Base-by-base conservation (phyloP, 148 eudicot genomes). In the Chenopodium suecicum region DNA sequence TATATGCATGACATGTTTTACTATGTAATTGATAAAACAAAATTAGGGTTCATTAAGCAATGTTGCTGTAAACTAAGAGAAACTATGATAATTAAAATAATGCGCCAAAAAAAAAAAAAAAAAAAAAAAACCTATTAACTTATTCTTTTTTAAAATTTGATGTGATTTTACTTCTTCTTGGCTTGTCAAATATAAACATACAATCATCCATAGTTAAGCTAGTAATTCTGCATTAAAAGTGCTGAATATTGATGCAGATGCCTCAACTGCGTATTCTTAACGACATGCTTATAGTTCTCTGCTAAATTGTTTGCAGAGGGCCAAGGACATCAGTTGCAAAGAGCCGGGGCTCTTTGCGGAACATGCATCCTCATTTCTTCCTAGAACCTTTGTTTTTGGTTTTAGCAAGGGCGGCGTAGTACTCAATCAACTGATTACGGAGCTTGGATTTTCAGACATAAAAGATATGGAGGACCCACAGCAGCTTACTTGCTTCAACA, bases 341-440 rank as follows among this genome's bases (percentile, higher is more conserved):
- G 84, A 88, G 54, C 86, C 86, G 79, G 84, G 87, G 27, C 79
- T 83, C n/a, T 79, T 81, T 84, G 86, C 73, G 68, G 65, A 82
- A 68, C 82, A 88, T 73, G 44, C 85, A 1, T 80, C 84, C 37
- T 73, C 58, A 46, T 50, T 29, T 83, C 79, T 50, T 47, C 93
- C 93, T 4, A 85, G 79, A 83, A 93, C 97, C 66, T 41, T 85
- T n/a, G 9, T 95, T 79, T 87, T 95, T 63, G 97, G 98, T 50
- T 95, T 95, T 80, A 95, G 98, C 86, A 95, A 95, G 80, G 98
- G 98, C 13, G 97, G 98, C 22, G 87, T 85, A 16, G 89, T 95
- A 37, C 90, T 95, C 19, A 95, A 95, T 82, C 98, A 95, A 89
- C 81, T 95, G 37, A 78, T 92, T 25, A 86, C 91, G 4, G 97